These are phyloP conservation scores for Termitomyces sp. DNA, from an alignment of 768 basidiomycete species.

Conservation along the genomic window DNA sequence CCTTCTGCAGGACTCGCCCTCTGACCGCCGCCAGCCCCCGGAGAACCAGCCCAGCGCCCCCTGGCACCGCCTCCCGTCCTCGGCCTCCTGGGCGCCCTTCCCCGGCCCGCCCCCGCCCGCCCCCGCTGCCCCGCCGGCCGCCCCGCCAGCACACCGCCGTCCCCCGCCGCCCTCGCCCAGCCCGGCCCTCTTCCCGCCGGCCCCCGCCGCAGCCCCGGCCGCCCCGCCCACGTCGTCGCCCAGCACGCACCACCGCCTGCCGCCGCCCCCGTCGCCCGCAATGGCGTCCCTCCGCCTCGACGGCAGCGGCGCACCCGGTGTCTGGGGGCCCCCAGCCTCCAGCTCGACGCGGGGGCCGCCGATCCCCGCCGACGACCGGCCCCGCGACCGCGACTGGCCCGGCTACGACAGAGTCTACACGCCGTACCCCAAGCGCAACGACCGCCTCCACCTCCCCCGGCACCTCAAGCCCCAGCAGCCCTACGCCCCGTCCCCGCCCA, in stretches of 20 bases:
- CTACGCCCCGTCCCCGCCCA: background rate
- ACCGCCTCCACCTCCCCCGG: background rate
- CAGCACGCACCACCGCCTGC: constrained; percentile 6
- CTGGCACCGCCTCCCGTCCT: constrained; percentile 19
- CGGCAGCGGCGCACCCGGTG: background rate
- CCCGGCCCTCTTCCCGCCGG: background rate
- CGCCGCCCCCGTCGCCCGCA: constrained; percentile 17
- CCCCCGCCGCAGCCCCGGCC: background rate
- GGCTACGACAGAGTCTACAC: background rate
- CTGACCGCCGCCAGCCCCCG: constrained; percentile 30
- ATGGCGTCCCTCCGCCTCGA: constrained; percentile 19
- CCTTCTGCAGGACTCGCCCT: constrained; percentile 65
- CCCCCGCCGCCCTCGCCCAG: background rate
- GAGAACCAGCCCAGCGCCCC: constrained; percentile 5
- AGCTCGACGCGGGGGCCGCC: background rate
- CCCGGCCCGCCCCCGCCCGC: constrained; percentile 16
- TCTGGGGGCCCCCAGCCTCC: constrained; percentile 1
- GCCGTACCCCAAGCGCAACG: background rate
- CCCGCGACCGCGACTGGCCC: constrained; percentile 7
- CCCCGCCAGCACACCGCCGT: background rate
- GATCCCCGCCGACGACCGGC: constrained; percentile 2
- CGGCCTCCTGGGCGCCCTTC: background rate
- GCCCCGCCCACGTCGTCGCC: background rate
- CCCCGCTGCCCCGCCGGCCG: background rate
- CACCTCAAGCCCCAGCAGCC: background rate